Conservation (phyloP, 73 alveolate species). For the Symbiodinium natans region DNA sequence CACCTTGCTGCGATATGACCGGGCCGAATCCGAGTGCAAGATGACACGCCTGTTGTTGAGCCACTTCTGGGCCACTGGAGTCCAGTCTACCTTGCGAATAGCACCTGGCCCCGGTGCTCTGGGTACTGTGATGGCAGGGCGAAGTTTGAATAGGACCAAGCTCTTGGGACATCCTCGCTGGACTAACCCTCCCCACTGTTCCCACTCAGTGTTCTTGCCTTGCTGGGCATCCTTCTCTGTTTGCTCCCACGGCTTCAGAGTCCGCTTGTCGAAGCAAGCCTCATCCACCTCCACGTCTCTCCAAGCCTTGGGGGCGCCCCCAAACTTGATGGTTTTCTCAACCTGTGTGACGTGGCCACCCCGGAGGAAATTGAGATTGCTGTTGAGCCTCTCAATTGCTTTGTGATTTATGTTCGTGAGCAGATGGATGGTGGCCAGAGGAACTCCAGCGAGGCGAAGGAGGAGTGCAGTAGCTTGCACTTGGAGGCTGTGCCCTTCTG, state of each 20-base stretch:
- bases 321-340: background rate
- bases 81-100: too few species aligned
- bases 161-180: background rate
- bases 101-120: too few species aligned
- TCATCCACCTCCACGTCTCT: too few species aligned
- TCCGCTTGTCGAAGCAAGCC: background rate
- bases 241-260: background rate
- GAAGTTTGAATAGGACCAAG: background rate
- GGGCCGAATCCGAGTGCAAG: too few species aligned
- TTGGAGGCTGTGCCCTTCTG: too few species aligned
- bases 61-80: too few species aligned
- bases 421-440: background rate
- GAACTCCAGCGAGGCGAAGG: too few species aligned
- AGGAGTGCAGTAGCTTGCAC: too few species aligned
- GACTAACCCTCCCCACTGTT: conserved; percentile 34
- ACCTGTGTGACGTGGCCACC: background rate
- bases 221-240: background rate
- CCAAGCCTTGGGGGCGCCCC: background rate
- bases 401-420: conserved; percentile 11
- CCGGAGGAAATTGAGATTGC: too few species aligned
- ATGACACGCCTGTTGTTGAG: too few species aligned
- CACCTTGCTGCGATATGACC: too few species aligned
- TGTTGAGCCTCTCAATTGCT: background rate
- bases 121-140: too few species aligned
- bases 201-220: background rate